A percentile compares a stretch with the other conserved stretches of the same genome.
These are phyloP conservation scores for Picochlorum sp. DNA, from an alignment of 139 green algal genomes.

Conservation along the genomic window DNA sequence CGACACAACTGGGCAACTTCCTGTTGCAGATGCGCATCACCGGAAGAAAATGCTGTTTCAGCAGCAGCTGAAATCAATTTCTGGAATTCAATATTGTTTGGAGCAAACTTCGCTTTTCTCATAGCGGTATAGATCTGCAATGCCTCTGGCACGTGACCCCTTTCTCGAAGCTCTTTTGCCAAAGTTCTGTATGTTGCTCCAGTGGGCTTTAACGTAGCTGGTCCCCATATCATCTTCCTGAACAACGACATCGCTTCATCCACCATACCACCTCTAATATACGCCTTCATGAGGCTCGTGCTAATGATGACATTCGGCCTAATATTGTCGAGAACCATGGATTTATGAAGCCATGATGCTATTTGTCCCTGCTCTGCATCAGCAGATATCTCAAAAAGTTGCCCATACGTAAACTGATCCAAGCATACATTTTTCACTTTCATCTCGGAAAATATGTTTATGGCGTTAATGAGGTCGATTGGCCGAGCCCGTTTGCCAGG, in stretches of 20 bases:
- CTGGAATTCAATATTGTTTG: conserved; percentile 35
- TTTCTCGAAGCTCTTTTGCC: conserved; percentile 21
- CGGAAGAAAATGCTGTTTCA: conserved; percentile 22
- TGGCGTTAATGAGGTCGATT: conserved; percentile 15
- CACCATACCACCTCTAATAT: conserved; percentile 27
- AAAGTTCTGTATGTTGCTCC: conserved; percentile 23
- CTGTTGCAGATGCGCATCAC: conserved; percentile 13
- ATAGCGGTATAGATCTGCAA: conserved; percentile 34
- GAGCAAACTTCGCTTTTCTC: conserved; percentile 16
- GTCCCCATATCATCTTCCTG: conserved; percentile 29
- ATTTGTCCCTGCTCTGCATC: background rate
- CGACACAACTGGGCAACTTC: conserved; percentile 8
- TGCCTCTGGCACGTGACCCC: conserved; percentile 13
- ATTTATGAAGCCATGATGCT: conserved; percentile 7
- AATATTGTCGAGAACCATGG: conserved; percentile 17
- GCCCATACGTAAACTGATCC: conserved; percentile 42
- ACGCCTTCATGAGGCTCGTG: conserved; percentile 34
- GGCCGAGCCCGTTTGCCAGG: conserved; percentile 15
- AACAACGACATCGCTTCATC: conserved; percentile 37
- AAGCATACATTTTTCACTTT: conserved; percentile 20
- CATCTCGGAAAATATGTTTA: conserved; percentile 31
- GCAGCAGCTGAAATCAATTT: conserved; percentile 25
- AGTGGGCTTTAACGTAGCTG: conserved; percentile 22
- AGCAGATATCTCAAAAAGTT: conserved; percentile 33
- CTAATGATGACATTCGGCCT: conserved; percentile 17